These are phyloP conservation scores for Sordaria brevicollis DNA, from an alignment of 495 filamentous ascomycete genomes.

Conservation along the genomic window DNA sequence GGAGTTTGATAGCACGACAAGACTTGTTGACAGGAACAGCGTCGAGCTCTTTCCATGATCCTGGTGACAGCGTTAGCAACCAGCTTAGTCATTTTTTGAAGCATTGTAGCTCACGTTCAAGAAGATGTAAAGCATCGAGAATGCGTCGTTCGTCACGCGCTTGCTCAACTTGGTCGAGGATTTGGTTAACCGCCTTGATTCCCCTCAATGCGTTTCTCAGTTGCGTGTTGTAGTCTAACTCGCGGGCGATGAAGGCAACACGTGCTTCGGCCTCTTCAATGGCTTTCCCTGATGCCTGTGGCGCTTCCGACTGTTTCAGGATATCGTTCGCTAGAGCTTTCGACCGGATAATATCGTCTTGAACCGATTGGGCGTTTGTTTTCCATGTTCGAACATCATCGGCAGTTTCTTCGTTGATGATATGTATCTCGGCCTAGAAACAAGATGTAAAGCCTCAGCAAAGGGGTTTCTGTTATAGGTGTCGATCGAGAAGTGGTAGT, in stretches of 20 bases:
- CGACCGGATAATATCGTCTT: conserved; percentile 67
- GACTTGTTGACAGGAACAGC: conserved; percentile 34
- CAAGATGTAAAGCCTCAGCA: conserved; percentile 2
- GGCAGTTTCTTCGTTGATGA: conserved; percentile 59
- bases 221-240: conserved; percentile 65
- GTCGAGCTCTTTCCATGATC: conserved; percentile 36
- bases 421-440: conserved; percentile 55
- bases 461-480: neutral
- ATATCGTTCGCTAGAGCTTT: conserved; percentile 65
- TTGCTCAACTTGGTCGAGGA: conserved; percentile 42
- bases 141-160: conserved; percentile 37
- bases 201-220: conserved; percentile 52
- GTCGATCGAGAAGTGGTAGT: neutral
- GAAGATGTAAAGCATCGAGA: conserved; percentile 38
- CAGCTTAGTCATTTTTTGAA: neutral
- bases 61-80: conserved; percentile 13
- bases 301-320: conserved; percentile 56
- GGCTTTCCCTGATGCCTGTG: conserved; percentile 44
- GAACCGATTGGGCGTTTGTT: conserved; percentile 68
- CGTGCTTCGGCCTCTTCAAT: conserved; percentile 60
- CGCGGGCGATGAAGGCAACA: conserved; percentile 58
- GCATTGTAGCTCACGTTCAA: conserved; percentile 31
- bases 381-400: conserved; percentile 80
- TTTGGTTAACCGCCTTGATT: conserved; percentile 42
- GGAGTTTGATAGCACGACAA: conserved; percentile 36